Evolutionary conservation across 2,329 filamentous ascomycete species (phyloP).

Genomic region (Exophiala aquamarina): DNA sequence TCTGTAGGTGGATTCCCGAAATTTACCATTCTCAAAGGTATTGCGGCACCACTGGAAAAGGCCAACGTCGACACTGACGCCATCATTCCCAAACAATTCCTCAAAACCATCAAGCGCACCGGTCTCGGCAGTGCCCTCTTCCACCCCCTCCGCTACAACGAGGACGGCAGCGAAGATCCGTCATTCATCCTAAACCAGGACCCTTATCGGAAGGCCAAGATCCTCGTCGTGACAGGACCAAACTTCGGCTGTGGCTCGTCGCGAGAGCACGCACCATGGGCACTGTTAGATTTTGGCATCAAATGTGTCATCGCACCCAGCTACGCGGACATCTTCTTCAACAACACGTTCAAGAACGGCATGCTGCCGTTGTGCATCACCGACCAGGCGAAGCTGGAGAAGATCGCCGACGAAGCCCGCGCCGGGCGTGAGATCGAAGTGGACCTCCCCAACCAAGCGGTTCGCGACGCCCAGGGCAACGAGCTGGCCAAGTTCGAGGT

Average conservation of each 20-base stretch:
- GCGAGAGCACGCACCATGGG: slow-evolving; percentile 96
- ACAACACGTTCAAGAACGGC: slow-evolving; percentile 99
- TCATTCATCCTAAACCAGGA: slow-evolving; percentile 89
- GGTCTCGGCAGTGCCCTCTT: slow-evolving; percentile 88
- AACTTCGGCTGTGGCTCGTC: slow-evolving; percentile 96
- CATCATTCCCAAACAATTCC: slow-evolving; percentile 98
- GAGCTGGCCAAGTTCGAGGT: slow-evolving; percentile 79
- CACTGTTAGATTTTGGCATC: slow-evolving; percentile 93
- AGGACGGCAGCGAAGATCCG: slow-evolving; percentile 71
- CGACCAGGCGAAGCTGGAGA: slow-evolving; percentile 62
- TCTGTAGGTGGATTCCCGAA: slow-evolving; percentile 71
- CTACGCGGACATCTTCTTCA: slow-evolving; percentile 93
- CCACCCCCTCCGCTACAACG: slow-evolving; percentile 75
- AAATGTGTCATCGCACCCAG: slow-evolving; percentile 88
- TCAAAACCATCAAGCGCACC: slow-evolving; percentile 98
- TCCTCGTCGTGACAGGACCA: slow-evolving; percentile 83
- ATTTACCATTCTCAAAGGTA: slow-evolving; percentile 80
- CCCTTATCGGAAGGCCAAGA: slow-evolving; percentile 80
- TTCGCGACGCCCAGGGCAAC: slow-evolving; percentile 73
- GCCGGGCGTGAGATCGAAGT: slow-evolving; percentile 84
- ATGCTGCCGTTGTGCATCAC: slow-evolving; percentile 85
- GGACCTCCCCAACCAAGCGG: slow-evolving; percentile 79
- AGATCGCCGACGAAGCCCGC: slow-evolving; percentile 72
- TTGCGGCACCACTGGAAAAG: slow-evolving; percentile 82
- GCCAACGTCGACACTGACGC: slow-evolving; percentile 97